Base-by-base conservation (phyloP, 805 yeast species). In the Ogataea nonfermentans region DNA sequence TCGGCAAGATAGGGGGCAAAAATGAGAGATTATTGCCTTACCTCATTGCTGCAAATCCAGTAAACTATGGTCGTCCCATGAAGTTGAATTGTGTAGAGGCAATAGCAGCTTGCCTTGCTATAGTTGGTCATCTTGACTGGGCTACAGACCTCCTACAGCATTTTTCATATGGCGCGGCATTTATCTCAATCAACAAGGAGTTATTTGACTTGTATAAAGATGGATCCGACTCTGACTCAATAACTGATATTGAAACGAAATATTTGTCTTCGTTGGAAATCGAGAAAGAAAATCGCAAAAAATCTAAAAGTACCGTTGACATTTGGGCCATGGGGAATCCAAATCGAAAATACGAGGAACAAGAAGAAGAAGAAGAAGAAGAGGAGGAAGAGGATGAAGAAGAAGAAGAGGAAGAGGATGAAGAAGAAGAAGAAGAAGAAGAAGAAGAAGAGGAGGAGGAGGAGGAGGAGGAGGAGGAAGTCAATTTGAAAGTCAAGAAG, bases 21-120 rank as follows among this genome's bases (percentile, higher is more conserved):
- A 73, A 87, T 53, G 96, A 91, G 57, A 70, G 99, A 33, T 67
- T 93, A 22, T 60, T 93, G 41, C 99, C 99, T 0, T 93, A 91
- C 53, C 67, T 93, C 33, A 89, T 93, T 8, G 98, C 98, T 4
- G 96, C 98, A 0, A 93, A 93, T 59, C 95, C 96, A 22, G 98
- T 95, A 6, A 93, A 93, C 62, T 93, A 93, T 55, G 99, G 99
- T 4, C 74, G 84, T 53, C 97, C 99, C 0, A 90, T 97, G 98
- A 76, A 81, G 53, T 67, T 93, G 41, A 93, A 93, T 63, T 93
- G 99, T 62, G 99, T 88, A 5, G 99, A 93, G 60, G 99, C 99
- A 0, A 66, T 93, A 27, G 99, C 99, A 2, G 98, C 99, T 0
- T 88, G 96, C 55, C 84, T 93, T 57, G 95, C 95, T 1, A 90